phyloP scores from a whole-genome alignment of 805 yeast genomes.

The Helenozyma rhizophorensis region DNA sequence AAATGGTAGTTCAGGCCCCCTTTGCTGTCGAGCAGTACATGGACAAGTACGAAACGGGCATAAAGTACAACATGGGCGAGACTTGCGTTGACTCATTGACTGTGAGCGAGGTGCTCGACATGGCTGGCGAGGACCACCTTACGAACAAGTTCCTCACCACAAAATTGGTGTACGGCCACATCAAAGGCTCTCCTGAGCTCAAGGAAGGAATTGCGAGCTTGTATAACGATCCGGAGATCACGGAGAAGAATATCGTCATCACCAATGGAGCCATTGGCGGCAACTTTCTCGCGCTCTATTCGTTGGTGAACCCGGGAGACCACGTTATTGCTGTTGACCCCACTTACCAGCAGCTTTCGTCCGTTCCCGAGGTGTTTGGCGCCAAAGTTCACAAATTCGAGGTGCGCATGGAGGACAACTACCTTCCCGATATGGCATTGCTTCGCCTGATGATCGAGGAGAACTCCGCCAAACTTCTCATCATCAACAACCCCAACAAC shows the following conservation, averaged over 20 bases:
- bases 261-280: conserved; percentile 58
- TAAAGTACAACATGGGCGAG: conserved; percentile 45
- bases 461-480: conserved; percentile 39
- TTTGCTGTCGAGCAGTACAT: conserved; percentile 53
- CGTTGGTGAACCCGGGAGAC: conserved; percentile 41
- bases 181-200: conserved; percentile 41
- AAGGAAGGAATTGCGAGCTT: conserved; percentile 31
- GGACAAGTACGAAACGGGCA: conserved; percentile 43
- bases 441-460: conserved; percentile 25
- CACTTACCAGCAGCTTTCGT: conserved; percentile 45
- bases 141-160: conserved; percentile 10
- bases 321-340: conserved; percentile 48
- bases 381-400: conserved; percentile 30
- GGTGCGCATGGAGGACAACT: conserved; percentile 30
- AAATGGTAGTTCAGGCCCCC: conserved; percentile 44
- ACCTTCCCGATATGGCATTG: conserved; percentile 31
- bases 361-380: conserved; percentile 43
- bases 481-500: conserved; percentile 36
- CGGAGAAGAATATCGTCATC: conserved; percentile 37
- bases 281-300: conserved; percentile 43
- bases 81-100: conserved; percentile 47
- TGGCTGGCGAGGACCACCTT: conserved; percentile 2
- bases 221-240: conserved; percentile 23
- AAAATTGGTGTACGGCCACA: conserved; percentile 43
- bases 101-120: conserved; percentile 30